Percentiles rank a stretch among this genome's conserved stretches.
Conservation (phyloP, 768 basidiomycete species). For the Agaricus blazei region DNA sequence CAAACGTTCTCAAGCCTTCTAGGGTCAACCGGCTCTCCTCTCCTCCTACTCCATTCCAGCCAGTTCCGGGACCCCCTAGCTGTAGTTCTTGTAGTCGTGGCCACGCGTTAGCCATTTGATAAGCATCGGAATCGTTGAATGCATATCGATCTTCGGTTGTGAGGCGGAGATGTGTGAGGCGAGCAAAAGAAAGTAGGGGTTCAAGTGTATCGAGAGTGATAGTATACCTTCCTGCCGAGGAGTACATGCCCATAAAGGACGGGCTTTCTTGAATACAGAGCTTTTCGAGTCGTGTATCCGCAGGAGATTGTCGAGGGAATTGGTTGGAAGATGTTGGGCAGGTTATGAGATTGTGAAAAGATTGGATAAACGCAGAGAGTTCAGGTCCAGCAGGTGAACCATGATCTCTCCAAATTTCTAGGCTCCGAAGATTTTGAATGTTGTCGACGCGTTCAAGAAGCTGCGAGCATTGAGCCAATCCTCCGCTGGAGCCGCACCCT, state of each 20-base stretch:
- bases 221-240: not conserved
- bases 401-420: not conserved
- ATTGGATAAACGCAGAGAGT: not conserved
- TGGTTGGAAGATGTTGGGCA: not conserved
- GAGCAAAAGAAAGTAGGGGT: not conserved
- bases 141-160: not conserved
- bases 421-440: not conserved
- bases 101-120: conserved; percentile 2
- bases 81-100: not conserved
- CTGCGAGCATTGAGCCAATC: not conserved
- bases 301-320: not conserved
- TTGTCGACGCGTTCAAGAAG: not conserved
- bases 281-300: not conserved
- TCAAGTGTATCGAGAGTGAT: not conserved
- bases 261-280: not conserved
- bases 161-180: not conserved
- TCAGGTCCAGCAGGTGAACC: not conserved
- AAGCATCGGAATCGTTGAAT: not conserved
- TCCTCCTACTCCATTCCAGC: not conserved
- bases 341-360: not conserved
- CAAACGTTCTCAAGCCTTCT: not conserved
- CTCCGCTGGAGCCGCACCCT: not conserved
- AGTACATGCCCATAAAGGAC: not conserved
- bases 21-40: not conserved
- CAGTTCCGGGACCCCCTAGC: not conserved